phyloP scores from a whole-genome alignment of 2,329 filamentous ascomycete species.

The Mollisia scopiformis region DNA sequence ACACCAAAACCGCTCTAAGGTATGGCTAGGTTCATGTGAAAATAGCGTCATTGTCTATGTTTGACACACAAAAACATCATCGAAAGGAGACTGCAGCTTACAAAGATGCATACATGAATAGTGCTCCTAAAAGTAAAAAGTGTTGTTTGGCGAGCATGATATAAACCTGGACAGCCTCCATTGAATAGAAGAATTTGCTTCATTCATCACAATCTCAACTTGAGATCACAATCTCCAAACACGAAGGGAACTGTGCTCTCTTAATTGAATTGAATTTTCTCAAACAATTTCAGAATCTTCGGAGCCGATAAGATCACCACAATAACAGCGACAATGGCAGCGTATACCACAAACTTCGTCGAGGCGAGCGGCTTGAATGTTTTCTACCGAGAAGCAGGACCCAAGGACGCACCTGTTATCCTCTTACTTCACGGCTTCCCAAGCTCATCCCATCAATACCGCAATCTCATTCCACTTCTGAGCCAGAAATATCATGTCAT shows the following conservation, averaged over 20 bases:
- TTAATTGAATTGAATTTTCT: no score
- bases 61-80: background rate
- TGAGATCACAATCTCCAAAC: background rate
- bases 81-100: background rate
- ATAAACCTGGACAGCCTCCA: no score
- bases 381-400: slow-evolving; percentile 45
- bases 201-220: background rate
- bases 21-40: background rate
- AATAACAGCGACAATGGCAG: slow-evolving; percentile 15
- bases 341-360: slow-evolving; percentile 22
- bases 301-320: no score
- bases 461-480: slow-evolving; percentile 47
- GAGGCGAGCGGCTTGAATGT: slow-evolving; percentile 41
- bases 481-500: slow-evolving; percentile 46
- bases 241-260: background rate
- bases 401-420: slow-evolving; percentile 38
- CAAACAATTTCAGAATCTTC: no score
- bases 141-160: no score
- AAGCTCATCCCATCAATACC: slow-evolving; percentile 46
- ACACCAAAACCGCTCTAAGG: background rate
- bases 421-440: slow-evolving; percentile 51
- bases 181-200: no score
- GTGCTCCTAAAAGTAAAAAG: no score
- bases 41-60: background rate
- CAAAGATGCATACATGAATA: no score